phyloP scores from a whole-genome alignment of 2,329 filamentous ascomycete genomes.

The Paraphoma chrysanthemicola region DNA sequence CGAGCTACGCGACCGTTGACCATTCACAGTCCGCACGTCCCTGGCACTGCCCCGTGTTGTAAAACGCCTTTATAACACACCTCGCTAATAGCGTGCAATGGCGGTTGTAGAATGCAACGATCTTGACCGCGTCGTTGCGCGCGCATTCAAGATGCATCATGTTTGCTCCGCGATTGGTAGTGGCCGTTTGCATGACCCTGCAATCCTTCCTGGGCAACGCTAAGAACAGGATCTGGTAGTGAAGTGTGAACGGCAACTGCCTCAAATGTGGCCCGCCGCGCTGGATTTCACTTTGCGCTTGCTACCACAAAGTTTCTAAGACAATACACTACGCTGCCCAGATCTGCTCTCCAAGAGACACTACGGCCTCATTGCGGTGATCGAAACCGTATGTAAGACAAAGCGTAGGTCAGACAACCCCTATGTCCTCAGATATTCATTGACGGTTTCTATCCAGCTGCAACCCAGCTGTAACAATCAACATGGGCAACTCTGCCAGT shows the following conservation, averaged over 20 bases:
- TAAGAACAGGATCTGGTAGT: neutral
- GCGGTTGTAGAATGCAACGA: neutral
- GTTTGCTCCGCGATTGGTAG: neutral
- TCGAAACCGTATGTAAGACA: neutral
- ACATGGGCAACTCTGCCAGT: constrained; percentile 42
- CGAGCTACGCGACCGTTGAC: constrained; percentile 2
- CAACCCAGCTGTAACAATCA: neutral
- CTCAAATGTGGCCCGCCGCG: neutral
- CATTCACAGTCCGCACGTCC: constrained; percentile 7
- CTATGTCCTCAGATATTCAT: neutral
- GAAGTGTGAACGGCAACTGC: neutral
- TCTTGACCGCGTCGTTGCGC: neutral
- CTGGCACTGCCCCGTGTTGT: constrained; percentile 2
- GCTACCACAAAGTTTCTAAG: no score
- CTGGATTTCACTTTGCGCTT: no score
- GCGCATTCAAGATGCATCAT: neutral
- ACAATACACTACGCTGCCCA: no score
- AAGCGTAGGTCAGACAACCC: neutral
- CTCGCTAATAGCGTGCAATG: constrained; percentile 5
- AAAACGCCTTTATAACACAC: neutral
- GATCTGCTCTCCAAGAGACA: no score
- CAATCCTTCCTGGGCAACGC: neutral
- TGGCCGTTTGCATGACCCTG: neutral
- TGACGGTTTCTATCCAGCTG: neutral
- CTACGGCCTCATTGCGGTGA: neutral